Evolutionary conservation across 441 rosid species (phyloP), one percentile per base, ranked within the genome.

Genomic region (Biscutella laevigata): DNA sequence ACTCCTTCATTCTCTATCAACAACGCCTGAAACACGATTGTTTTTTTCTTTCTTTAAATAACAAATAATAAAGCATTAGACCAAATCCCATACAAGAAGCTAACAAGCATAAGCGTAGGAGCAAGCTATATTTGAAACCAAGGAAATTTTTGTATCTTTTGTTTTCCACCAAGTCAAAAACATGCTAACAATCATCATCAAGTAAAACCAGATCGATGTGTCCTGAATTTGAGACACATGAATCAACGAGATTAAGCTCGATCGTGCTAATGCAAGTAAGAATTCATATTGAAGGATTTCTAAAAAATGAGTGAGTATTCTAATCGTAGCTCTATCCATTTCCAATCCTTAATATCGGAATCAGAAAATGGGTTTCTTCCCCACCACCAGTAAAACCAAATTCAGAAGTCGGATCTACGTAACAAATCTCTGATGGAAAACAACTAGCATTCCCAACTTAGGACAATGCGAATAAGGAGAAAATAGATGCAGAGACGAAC

Each of bases 401-500:
- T 42, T 22, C 12, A 3, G 12, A 43, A 38, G 4, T 16, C 4
- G 28, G 44, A 63, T 55, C 62, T 47, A 55, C 28, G 56, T 29
- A 54, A 20, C 12, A 25, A 21, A 61, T 33, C 28, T n/a, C 16
- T 11, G 25, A 37, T 7, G 40, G n/a, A n/a, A 4, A 29, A 38
- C 4, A 33, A 25, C 10, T 7, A 62, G 24, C 53, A 53, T 7
- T 34, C 13, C 37, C 44, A 41, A 21, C 3, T 26, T 37, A 1
- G 2, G 50, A 40, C 11, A 49, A 40, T 33, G 50, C 5, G 45
- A 48, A 40, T 39, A 9, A 56, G 21, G 49, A 57, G 54, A 41
- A 57, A 65, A 16, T 52, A 64, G 69, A 59, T 5, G 59, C 4
- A 57, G 64, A 57, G 69, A 65, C 69, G 69, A 65, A 65, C 69